Evolutionary conservation across 345 rosid species (phyloP).

Genomic region (Populus pruinosa): DNA sequence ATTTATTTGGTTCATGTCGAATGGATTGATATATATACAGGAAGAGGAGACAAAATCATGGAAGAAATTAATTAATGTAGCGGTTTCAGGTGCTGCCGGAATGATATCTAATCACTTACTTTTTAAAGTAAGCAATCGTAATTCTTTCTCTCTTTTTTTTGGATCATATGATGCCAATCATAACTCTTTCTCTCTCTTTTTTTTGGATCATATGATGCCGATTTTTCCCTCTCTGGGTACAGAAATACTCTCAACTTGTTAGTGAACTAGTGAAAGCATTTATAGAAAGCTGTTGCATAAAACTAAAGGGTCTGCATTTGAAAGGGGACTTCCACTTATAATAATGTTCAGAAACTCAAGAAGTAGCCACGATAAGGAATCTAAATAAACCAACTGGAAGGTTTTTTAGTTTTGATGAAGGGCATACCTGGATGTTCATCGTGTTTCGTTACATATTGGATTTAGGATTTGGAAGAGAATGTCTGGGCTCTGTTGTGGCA

Average conservation of each 20-base stretch:
- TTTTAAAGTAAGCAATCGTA: conserved; percentile 63
- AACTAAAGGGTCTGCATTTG: not conserved
- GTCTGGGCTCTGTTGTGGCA: not conserved
- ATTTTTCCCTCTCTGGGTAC: not conserved
- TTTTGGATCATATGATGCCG: not conserved
- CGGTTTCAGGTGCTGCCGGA: conserved; percentile 97
- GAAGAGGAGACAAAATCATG: conserved; percentile 91
- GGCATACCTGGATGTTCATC: not conserved
- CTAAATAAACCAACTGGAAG: not conserved
- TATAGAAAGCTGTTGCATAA: not conserved
- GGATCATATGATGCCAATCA: not conserved
- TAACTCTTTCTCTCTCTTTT: not conserved
- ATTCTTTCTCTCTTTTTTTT: not conserved
- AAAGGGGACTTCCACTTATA: not conserved
- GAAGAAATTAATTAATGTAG: conserved; percentile 74
- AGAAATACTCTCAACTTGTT: not conserved
- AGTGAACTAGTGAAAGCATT: not conserved
- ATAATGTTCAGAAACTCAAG: not conserved
- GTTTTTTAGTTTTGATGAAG: not conserved
- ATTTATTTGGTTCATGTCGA: not conserved
- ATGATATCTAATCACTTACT: conserved; percentile 94
- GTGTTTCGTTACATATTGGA: not conserved
- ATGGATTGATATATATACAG: conserved; percentile 23
- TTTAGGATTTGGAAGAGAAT: not conserved
- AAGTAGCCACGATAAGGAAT: not conserved